These are phyloP conservation scores for Plenodomus lindquistii DNA, from an alignment of 2,329 filamentous ascomycete species.

Conservation along the genomic window DNA sequence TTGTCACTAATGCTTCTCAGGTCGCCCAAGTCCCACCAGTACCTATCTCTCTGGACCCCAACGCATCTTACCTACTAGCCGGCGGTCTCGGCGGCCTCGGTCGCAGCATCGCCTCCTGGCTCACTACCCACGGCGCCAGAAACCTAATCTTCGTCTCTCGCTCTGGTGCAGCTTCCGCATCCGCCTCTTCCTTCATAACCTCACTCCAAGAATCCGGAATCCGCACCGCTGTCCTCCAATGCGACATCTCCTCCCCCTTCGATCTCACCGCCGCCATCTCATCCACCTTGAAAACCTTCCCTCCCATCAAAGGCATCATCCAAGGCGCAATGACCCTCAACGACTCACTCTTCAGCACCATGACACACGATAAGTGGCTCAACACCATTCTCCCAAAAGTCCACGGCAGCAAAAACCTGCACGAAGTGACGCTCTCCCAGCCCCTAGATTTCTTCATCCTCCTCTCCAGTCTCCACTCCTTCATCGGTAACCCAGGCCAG, in stretches of 20 bases:
- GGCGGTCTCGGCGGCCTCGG: constrained; percentile 26
- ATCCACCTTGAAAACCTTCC: not conserved
- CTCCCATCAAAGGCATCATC: constrained; percentile 17
- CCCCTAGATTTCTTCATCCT: constrained; percentile 29
- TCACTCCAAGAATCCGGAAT: constrained; percentile 3
- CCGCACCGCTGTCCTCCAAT: constrained; percentile 5
- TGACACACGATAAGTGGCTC: constrained; percentile 16
- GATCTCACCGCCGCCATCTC: constrained; percentile 1
- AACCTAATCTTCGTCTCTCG: constrained; percentile 21
- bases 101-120: constrained; percentile 17
- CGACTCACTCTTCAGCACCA: constrained; percentile 16
- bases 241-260: constrained; percentile 11
- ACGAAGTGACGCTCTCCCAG: constrained; percentile 7
- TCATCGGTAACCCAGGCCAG: constrained; percentile 26
- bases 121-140: constrained; percentile 12
- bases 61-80: constrained; percentile 18
- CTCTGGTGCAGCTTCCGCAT: constrained; percentile 4
- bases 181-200: constrained; percentile 4
- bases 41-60: constrained; percentile 1
- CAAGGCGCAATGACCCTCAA: constrained; percentile 22
- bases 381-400: constrained; percentile 32
- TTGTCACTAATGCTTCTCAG: constrained; percentile 1
- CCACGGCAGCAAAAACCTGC: constrained; percentile 36
- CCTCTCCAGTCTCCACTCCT: constrained; percentile 17
- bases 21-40: constrained; percentile 3